These are phyloP conservation scores for Tulasnella calospora DNA, from an alignment of 768 basidiomycete genomes.

Conservation along the genomic window DNA sequence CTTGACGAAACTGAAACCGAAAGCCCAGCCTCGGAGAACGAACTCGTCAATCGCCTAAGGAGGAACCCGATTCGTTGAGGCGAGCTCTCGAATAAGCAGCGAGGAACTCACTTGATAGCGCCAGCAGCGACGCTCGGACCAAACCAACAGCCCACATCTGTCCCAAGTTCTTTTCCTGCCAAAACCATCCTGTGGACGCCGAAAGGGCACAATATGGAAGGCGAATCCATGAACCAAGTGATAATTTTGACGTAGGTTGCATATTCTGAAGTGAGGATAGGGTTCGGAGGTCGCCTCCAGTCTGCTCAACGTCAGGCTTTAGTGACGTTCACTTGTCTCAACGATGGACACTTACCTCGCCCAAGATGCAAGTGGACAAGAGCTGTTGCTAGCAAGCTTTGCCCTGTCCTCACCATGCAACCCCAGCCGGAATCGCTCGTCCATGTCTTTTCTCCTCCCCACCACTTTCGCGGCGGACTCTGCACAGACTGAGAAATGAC, in stretches of 20 bases:
- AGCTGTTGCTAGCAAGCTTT: slow-evolving; percentile 75
- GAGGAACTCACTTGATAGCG: slow-evolving; percentile 68
- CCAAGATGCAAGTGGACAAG: slow-evolving; percentile 72
- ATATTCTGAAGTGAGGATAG: slow-evolving; percentile 58
- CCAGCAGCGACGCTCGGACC: slow-evolving; percentile 97
- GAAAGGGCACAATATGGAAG: slow-evolving; percentile 78
- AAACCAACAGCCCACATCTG: slow-evolving; percentile 96
- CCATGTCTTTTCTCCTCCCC: slow-evolving; percentile 74
- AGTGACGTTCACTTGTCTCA: background rate
- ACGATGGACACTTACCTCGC: slow-evolving; percentile 47
- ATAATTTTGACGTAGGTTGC: slow-evolving; percentile 86
- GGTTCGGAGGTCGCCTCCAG: slow-evolving; percentile 71
- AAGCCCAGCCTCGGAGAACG: slow-evolving; percentile 74
- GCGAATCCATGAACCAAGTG: slow-evolving; percentile 93
- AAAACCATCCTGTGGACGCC: slow-evolving; percentile 95
- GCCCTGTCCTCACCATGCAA: slow-evolving; percentile 86
- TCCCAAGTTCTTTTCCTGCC: slow-evolving; percentile 90
- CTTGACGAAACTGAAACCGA: slow-evolving; percentile 81
- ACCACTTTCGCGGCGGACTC: slow-evolving; percentile 54
- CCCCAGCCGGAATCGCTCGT: slow-evolving; percentile 86
- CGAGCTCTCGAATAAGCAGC: background rate
- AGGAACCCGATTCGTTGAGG: background rate
- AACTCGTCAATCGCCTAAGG: slow-evolving; percentile 63
- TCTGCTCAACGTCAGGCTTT: slow-evolving; percentile 44
- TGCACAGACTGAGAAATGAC: slow-evolving; percentile 33